Evolutionary conservation across 1,284 basidiomycete species (phyloP), one percentile per base, ranked within the genome.

Genomic region (Ceratobasidium sp.): DNA sequence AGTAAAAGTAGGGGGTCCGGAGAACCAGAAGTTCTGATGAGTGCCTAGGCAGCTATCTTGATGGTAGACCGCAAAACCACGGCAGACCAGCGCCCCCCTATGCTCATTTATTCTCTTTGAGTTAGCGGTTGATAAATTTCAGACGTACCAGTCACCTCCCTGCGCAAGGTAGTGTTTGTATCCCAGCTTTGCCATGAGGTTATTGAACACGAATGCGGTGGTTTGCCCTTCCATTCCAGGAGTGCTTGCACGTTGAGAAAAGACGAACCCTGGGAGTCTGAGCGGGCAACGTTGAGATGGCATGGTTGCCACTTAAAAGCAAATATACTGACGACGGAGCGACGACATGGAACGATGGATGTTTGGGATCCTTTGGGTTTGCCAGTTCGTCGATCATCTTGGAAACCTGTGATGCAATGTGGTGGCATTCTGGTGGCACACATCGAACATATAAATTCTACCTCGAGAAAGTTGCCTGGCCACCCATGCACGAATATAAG

Each of bases 91-190:
- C 18, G 68, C 78, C 0, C 80, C 80, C 77, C 80, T 81, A 44
- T 38, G 38, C 35, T 8, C 38, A n/a, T 16, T 35, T 71, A 18
- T 27, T 33, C 35, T n/a, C n/a, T 33, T 54, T 33, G 16, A 4
- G 78, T 33, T n/a, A 57, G 23, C 4, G 30, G n/a, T n/a, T 20
- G 8, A 23, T 4, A 27, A 41, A 54, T 16, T 27, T 38, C 38
- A 38, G 20, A 77, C 33, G n/a, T 52, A 80, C 80, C 79, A 81
- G 52, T 80, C 80, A 20, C 80, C 80, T 30, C 80, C 80, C 46
- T 81, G 80, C 0, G 80, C 79, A 6, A 81, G 67, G 44, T 80
- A 81, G 54, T 79, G 64, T 12, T 77, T 59, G 67, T 80, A 81
- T 44, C 80, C 80, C 12, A 81, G 67, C 41, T 74, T 67, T 65